A percentile compares a stretch with the other conserved stretches of the same genome.
Evolutionary conservation across 805 yeast species (phyloP).

Genomic region (Monosporozyma servazzii): DNA sequence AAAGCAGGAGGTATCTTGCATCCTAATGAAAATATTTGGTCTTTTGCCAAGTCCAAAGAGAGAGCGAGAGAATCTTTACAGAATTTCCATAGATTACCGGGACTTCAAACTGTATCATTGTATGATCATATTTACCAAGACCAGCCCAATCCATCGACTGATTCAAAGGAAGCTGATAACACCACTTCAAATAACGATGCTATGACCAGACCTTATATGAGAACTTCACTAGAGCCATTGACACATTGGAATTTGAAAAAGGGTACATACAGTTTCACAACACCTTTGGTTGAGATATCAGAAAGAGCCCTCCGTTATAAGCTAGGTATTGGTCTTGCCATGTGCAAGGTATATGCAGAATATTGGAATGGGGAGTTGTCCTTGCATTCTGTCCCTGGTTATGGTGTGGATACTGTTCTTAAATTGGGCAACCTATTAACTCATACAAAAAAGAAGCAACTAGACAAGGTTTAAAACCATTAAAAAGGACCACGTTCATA

Average conservation of each 20-base stretch:
- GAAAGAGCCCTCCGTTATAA: slow-evolving; percentile 66
- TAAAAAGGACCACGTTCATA: neutral
- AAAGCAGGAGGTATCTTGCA: slow-evolving; percentile 82
- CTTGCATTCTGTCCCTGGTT: slow-evolving; percentile 78
- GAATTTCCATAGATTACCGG: slow-evolving; percentile 64
- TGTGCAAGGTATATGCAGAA: slow-evolving; percentile 88
- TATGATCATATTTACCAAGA: slow-evolving; percentile 17
- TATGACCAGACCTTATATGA: slow-evolving; percentile 16
- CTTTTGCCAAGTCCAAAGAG: slow-evolving; percentile 67
- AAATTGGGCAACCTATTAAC: slow-evolving; percentile 71
- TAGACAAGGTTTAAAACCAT: slow-evolving; percentile 49
- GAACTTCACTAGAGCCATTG: slow-evolving; percentile 34
- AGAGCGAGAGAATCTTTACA: slow-evolving; percentile 49
- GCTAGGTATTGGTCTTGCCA: slow-evolving; percentile 82
- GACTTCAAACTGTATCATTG: slow-evolving; percentile 36
- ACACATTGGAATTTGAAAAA: slow-evolving; percentile 24
- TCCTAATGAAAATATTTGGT: slow-evolving; percentile 56
- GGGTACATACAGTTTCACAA: slow-evolving; percentile 22
- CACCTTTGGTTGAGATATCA: slow-evolving; percentile 53
- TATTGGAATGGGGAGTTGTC: slow-evolving; percentile 92
- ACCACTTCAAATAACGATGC: neutral
- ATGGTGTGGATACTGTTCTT: slow-evolving; percentile 82
- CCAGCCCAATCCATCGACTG: neutral
- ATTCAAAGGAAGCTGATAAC: neutral
- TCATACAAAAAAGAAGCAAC: slow-evolving; percentile 49